Evolutionary conservation across 179 eudicot species (phyloP).

Genomic region (Spergularia azorica): DNA sequence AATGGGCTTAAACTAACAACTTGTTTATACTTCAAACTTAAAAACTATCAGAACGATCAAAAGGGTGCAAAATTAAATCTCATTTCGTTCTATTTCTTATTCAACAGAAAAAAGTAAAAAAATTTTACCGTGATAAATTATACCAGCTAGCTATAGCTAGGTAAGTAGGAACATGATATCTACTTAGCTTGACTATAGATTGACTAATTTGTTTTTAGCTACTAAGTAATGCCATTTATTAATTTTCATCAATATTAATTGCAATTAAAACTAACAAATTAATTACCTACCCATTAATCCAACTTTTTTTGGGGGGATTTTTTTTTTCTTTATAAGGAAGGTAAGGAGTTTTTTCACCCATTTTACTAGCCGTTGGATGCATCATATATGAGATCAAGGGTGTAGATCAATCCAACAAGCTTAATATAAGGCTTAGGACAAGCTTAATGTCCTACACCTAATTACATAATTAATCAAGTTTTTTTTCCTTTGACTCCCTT

Average conservation of each 20-base stretch:
- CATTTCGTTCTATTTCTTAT: no score
- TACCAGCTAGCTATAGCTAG: no score
- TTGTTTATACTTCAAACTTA: no score
- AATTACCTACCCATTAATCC: constrained; percentile 18
- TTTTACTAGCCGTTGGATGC: constrained; percentile 6
- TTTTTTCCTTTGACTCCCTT: constrained; percentile 20
- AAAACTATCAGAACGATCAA: no score
- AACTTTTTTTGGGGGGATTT: no score
- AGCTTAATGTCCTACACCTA: neutral
- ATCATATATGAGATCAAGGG: constrained; percentile 2
- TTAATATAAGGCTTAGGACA: constrained; percentile 13
- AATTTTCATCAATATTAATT: constrained; percentile 20
- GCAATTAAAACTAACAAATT: constrained; percentile 9
- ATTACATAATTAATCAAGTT: neutral
- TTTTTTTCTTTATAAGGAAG: constrained; percentile 4
- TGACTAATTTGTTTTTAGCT: neutral
- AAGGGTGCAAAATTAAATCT: no score
- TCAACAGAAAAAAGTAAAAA: no score
- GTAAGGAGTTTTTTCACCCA: constrained; percentile 11
- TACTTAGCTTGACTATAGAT: neutral
- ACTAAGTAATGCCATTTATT: constrained; percentile 7
- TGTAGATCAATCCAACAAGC: constrained; percentile 6
- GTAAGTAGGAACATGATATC: no score
- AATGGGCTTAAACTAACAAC: no score
- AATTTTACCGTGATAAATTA: no score